phyloP scores from a whole-genome alignment of 2,329 filamentous ascomycete genomes.

The Colletotrichum lupini region DNA sequence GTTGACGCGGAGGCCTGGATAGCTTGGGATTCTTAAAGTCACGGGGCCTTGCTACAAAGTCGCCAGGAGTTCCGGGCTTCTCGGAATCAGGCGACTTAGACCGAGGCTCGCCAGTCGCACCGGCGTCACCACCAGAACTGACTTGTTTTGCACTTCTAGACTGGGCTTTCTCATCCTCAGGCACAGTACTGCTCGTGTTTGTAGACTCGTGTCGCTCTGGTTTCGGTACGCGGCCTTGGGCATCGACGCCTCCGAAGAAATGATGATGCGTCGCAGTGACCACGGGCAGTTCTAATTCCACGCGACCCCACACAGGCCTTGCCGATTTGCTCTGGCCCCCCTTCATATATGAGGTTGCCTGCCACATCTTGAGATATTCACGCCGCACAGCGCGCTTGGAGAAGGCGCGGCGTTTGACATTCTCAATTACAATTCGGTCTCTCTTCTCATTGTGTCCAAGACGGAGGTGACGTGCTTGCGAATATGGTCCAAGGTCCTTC shows the following conservation, averaged over 20 bases:
- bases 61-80: neutral
- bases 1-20: too few species aligned
- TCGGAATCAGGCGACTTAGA: neutral
- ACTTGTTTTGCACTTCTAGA: neutral
- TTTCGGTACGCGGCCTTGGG: conserved; percentile 37
- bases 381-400: conserved; percentile 56
- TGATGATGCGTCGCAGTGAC: conserved; percentile 49
- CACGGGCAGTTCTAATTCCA: conserved; percentile 40
- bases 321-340: conserved; percentile 41
- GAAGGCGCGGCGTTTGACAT: neutral
- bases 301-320: conserved; percentile 59
- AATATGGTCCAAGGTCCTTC: conserved; percentile 51
- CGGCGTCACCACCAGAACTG: neutral
- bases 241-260: conserved; percentile 61
- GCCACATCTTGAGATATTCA: conserved; percentile 59
- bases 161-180: neutral
- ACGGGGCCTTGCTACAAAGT: too few species aligned
- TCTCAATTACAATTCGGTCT: too few species aligned
- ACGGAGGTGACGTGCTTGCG: conserved; percentile 37
- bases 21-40: neutral
- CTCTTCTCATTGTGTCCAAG: neutral
- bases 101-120: neutral
- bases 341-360: conserved; percentile 55
- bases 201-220: neutral
- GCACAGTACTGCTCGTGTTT: neutral